Evolutionary conservation across 306 rosid genomes (phyloP).

Genomic region (Prunus campanulata): DNA sequence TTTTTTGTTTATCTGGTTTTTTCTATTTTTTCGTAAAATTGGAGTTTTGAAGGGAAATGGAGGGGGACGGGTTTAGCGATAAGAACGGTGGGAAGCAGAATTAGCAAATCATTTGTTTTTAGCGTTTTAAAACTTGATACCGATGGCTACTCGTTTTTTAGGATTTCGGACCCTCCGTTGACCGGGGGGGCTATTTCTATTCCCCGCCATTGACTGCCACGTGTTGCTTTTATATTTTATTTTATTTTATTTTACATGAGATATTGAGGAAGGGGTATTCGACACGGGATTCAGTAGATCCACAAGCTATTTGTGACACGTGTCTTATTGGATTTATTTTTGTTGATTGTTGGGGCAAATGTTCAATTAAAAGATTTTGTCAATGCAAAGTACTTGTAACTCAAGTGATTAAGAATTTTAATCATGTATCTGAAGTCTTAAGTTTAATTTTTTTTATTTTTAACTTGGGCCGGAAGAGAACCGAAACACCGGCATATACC

Average conservation of each 20-base stretch:
- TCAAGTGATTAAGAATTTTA: too few species aligned
- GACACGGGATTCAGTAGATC: accelerated
- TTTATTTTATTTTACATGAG: too few species aligned
- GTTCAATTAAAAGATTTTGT: too few species aligned
- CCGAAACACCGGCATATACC: too few species aligned
- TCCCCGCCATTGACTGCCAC: slow-evolving; percentile 2
- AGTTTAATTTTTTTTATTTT: too few species aligned
- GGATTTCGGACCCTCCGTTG: neutral
- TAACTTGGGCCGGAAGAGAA: too few species aligned
- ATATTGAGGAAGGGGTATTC: too few species aligned
- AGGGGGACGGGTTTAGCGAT: neutral
- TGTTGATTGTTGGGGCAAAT: too few species aligned
- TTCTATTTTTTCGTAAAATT: neutral
- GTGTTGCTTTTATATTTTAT: too few species aligned
- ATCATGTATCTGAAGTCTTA: accelerated
- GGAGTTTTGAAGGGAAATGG: neutral
- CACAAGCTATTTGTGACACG: too few species aligned
- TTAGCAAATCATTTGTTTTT: neutral
- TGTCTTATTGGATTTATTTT: too few species aligned
- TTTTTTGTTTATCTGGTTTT: neutral
- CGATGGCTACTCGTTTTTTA: neutral
- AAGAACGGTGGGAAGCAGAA: neutral
- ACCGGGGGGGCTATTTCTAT: neutral
- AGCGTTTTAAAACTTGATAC: neutral
- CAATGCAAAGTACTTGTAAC: too few species aligned